Base-by-base conservation (phyloP, 2,329 filamentous ascomycete genomes). In the Metarhizium sp. region DNA sequence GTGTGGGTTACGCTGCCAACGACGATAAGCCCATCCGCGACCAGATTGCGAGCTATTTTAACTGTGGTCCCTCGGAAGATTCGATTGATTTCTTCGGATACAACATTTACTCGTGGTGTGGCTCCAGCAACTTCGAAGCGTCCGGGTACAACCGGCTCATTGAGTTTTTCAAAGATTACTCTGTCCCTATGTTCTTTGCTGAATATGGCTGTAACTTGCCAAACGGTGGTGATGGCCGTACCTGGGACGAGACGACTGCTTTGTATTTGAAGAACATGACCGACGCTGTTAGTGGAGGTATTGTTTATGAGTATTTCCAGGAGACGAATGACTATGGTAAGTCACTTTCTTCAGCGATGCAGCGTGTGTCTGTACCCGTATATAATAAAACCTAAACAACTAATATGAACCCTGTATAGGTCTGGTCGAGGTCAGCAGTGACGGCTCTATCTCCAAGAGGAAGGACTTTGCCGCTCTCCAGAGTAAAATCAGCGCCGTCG, bases 101-200 rank as follows among this genome's bases (percentile, higher is more conserved):
- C 86, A 99, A 99, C 80, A 96, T 97, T 76, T 99, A 99, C 81
- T 95, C 92, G 54, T 99, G 94, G 94, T 99, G 94, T 71, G 94
- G 92, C 63, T 72, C 91, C 63, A 95, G 89, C 67, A 83, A 78
- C 65, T 95, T 87, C 76, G 67, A 78, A 40, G 68, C 78, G 56
- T 96, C 94, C 6, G 90, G 90, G 53, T 99, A 92, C 75, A 78
- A 86, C 61, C 80, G 84, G 54, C 87, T 94, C 69, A 91, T 91
- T 63, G 73, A 89, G 61, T 92, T 96, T 75, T 99, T 96, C 78
- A 72, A 78, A 57, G 83, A 86, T 69, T 99, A 94, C 80, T 90
- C 89, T 8, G 89, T 97, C 4, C 94, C 94, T 52, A 88, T 91
- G 66, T 99, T 99, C 86, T 96, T 99, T 71, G 92, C 94, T 61